phyloP scores from a whole-genome alignment of 768 basidiomycete species.

The Candolleomyces efflorescens region DNA sequence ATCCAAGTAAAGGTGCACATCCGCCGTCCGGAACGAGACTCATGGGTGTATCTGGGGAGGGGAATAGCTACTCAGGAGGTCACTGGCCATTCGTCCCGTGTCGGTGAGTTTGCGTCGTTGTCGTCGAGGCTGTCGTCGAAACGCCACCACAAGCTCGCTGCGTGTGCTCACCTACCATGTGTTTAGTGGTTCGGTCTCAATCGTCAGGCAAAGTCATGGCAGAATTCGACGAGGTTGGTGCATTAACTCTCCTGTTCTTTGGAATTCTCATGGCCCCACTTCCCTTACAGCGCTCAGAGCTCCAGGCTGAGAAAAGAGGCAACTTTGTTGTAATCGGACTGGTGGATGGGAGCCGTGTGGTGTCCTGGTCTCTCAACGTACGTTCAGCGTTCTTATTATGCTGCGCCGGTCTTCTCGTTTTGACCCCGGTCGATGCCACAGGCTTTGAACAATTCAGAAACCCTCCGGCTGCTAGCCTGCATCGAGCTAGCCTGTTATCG shows the following conservation, averaged over 20 bases:
- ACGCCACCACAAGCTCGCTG: not conserved
- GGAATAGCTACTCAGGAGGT: slow-evolving; percentile 74
- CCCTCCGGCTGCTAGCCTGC: slow-evolving; percentile 74
- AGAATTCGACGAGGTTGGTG: slow-evolving; percentile 64
- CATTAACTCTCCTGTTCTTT: not conserved
- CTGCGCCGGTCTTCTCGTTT: slow-evolving; percentile 10
- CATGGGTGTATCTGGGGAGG: slow-evolving; percentile 79
- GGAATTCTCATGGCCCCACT: not conserved
- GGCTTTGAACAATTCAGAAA: slow-evolving; percentile 83
- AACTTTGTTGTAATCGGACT: slow-evolving; percentile 84
- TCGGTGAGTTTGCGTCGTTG: slow-evolving; percentile 48
- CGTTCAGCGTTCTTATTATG: slow-evolving; percentile 18
- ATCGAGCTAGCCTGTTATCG: slow-evolving; percentile 83
- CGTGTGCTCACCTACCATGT: slow-evolving; percentile 1
- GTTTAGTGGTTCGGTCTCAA: slow-evolving; percentile 57
- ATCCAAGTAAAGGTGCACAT: slow-evolving; percentile 85
- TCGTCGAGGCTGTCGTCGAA: not conserved
- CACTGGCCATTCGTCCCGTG: slow-evolving; percentile 70
- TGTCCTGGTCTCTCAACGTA: slow-evolving; percentile 86
- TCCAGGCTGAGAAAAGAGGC: slow-evolving; percentile 84
- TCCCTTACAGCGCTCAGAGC: slow-evolving; percentile 48
- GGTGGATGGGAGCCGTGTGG: slow-evolving; percentile 66
- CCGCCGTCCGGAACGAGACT: slow-evolving; percentile 71
- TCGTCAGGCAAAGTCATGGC: slow-evolving; percentile 65
- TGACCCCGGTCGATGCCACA: slow-evolving; percentile 22